Base-by-base conservation (phyloP, 75 land plant genomes). In the Selaginella moellendorffii region DNA sequence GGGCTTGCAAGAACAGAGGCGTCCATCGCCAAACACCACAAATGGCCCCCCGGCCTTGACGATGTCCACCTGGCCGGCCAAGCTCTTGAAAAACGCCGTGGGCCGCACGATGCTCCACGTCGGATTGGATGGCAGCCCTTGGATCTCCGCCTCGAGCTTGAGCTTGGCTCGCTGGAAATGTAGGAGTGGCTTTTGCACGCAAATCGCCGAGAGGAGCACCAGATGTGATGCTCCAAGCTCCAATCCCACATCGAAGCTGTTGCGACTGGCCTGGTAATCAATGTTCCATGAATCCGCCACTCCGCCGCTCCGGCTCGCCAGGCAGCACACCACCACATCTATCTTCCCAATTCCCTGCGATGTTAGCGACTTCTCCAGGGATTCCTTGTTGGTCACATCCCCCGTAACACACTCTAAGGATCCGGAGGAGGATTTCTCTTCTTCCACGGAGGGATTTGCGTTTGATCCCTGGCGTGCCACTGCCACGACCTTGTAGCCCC, bases 11-110 rank as follows among this genome's bases (percentile, higher is more conserved):
- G 98, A 95, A 67, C 96, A 88, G 12, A 93, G 73, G 21, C 66
- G 68, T 18, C 98, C 98, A 71, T 93, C 98, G 0, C 98, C 98
- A 79, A 93, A 93, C 98, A 93, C 85, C 24, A 93, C 87, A 66
- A 88, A 93, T 10, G 98, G 98, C 65, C 93, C 88, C 18, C 98
- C 96, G 52, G 72, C 81, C 69, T 86, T 85, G 31, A 85, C 98
- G 28, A 79, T 58, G 78, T 85, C 87, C 28, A 93, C 96, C 58
- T 93, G 98, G 28, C 98, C 98, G 17, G 79, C 96, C 14, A 93
- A 72, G 76, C 98, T 93, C 70, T 93, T 93, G 77, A 93, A 93
- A 65, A 93, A 93, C 2, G 98, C 96, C 24, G 98, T 93, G 20
- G 98, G 98, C 54, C 98, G 69, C 9, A 93, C 98, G 62, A 93